Percentiles rank a stretch among this genome's conserved stretches.
These are phyloP conservation scores for Bolboschoenus planiculmis DNA, from an alignment of 176 grass and related monocot species.

Conservation along the genomic window DNA sequence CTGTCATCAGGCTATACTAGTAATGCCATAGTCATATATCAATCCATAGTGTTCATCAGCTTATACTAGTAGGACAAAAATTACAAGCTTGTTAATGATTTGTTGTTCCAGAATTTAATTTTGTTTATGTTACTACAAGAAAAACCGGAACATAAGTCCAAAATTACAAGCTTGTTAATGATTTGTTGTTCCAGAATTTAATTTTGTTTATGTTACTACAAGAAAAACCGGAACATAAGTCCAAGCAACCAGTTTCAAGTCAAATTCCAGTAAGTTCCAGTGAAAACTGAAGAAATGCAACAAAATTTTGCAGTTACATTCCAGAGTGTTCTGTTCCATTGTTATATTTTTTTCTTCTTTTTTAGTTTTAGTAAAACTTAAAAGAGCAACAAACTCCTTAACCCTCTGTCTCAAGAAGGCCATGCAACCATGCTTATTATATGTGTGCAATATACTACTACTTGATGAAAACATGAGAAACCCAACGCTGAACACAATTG, in stretches of 20 bases:
- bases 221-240: background rate
- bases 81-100: background rate
- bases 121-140: background rate
- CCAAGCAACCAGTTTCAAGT: background rate
- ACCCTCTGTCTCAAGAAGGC: too few relatives aligned
- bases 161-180: too few relatives aligned
- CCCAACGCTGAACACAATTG: background rate
- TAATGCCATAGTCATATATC: background rate
- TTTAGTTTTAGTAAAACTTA: background rate
- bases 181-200: background rate
- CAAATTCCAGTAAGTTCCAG: background rate
- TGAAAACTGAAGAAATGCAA: background rate
- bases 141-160: background rate
- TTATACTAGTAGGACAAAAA: background rate
- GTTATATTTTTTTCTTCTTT: background rate
- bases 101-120: background rate
- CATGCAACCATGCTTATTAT: background rate
- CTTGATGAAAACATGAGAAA: background rate
- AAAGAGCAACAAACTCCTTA: too few relatives aligned
- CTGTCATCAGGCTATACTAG: background rate
- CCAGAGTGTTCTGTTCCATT: background rate
- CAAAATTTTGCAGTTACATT: background rate
- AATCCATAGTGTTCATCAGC: background rate
- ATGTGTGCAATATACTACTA: background rate
- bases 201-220: background rate